Base-by-base conservation (phyloP, 768 basidiomycete species). In the Amanita pseudoporphyria region DNA sequence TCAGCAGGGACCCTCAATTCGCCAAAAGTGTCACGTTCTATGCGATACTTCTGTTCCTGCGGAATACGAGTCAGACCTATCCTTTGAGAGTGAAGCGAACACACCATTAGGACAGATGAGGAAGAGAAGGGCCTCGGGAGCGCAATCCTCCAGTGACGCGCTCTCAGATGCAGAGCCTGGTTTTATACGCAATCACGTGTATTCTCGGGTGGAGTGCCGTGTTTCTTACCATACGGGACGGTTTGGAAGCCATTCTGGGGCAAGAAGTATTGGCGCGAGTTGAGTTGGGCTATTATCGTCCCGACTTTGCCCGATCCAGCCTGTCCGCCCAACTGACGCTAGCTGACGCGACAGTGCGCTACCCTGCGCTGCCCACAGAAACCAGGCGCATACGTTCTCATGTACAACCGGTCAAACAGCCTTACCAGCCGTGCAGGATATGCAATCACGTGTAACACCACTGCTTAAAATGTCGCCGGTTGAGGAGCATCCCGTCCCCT, bases 11-110 rank as follows among this genome's bases (percentile, higher is more conserved):
- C 96, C 57, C 87, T 77, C 35, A 99, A 79, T 53, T 93, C 89
- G 30, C 96, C 96, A 64, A 99, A 98, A 2, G 96, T 97, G 66
- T 98, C 96, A 56, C 73, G 82, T 68, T 99, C 95, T 19, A 74
- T 70, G 52, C 94, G 86, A 65, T 77, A 84, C 58, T 76, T 71
- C 51, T 76, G 71, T 19, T 33, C 31, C 41, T 44, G 6, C 3
- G n/a, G 0, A 18, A 3, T 38, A 9, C 48, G 3, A 9, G 13
- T 43, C 41, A 43, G 18, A 26, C 7, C 6, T 18, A 7, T 6
- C 10, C 13, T 16, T 16, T 12, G 21, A 19, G 31, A 22, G 36
- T 24, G 32, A 14, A 33, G 26, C 3, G 22, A 21, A 26, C 51
- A 35, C 19, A 22, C 39, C 37, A 35, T 45, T 26, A 45, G 21